Conservation (phyloP, 805 yeast species). For the Lachancea nothofagi region DNA sequence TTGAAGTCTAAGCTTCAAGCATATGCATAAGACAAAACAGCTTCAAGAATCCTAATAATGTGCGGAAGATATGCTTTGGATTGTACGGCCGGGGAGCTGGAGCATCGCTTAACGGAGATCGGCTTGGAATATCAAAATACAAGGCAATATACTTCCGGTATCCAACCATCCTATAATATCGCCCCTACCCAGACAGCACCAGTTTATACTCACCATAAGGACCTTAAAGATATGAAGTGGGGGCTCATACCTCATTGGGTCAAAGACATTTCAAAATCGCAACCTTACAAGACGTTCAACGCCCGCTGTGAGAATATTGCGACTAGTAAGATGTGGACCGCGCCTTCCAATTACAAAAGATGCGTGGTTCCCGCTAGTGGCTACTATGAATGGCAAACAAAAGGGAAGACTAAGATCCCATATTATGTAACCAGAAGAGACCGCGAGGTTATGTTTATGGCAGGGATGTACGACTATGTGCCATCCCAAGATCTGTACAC, state of each 20-base stretch:
- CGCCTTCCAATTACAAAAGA: slow-evolving; percentile 42
- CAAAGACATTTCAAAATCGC: slow-evolving; percentile 32
- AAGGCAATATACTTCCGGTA: background rate
- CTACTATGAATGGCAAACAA: slow-evolving; percentile 72
- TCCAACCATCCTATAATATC: slow-evolving; percentile 44
- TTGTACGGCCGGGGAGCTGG: slow-evolving; percentile 22
- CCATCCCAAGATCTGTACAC: slow-evolving; percentile 34
- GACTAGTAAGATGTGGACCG: slow-evolving; percentile 51
- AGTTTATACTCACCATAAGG: slow-evolving; percentile 27
- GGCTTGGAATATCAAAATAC: background rate
- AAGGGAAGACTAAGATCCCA: slow-evolving; percentile 47
- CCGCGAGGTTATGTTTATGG: slow-evolving; percentile 53
- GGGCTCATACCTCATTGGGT: slow-evolving; percentile 73
- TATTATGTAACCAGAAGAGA: slow-evolving; percentile 56
- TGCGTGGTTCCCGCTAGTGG: slow-evolving; percentile 80
- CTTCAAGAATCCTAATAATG: slow-evolving; percentile 40
- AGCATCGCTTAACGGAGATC: slow-evolving; percentile 1
- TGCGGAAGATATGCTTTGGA: slow-evolving; percentile 58
- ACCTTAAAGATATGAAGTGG: slow-evolving; percentile 62
- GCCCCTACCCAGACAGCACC: slow-evolving; percentile 55
- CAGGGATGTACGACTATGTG: slow-evolving; percentile 46
- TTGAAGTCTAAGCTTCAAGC: too few species aligned
- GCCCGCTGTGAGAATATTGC: slow-evolving; percentile 62
- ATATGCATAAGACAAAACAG: too few species aligned
- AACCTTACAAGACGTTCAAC: slow-evolving; percentile 54